Conservation (phyloP, 2,329 filamentous ascomycete genomes). For the Septoria linicola region DNA sequence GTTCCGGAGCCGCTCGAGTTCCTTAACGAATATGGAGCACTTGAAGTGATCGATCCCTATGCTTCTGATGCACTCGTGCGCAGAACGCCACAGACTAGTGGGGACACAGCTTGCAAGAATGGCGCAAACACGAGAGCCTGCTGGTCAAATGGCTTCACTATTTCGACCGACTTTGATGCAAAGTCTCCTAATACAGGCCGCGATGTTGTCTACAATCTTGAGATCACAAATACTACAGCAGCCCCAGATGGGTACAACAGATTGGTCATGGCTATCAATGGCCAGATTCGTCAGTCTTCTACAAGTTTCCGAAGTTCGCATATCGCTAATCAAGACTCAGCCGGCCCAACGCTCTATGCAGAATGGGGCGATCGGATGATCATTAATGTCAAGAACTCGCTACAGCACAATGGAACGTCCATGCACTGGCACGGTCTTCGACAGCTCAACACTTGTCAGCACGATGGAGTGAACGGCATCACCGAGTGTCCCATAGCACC, state of each 20-base stretch:
- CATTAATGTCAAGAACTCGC: constrained; percentile 51
- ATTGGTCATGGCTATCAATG: constrained; percentile 56
- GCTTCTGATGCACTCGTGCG: constrained; percentile 3
- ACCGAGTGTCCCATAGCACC: constrained; percentile 53
- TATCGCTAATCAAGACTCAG: constrained; percentile 1
- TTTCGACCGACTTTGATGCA: constrained; percentile 48
- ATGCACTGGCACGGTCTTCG: constrained; percentile 64
- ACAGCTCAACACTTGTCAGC: constrained; percentile 55
- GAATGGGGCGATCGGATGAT: constrained; percentile 49
- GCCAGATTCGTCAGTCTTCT: constrained; percentile 50
- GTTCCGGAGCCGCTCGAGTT: constrained; percentile 12
- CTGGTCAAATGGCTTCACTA: constrained; percentile 46
- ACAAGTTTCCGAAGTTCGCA: too few species aligned
- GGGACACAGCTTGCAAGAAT: constrained; percentile 40
- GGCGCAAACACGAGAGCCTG: constrained; percentile 43
- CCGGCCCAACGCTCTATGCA: constrained; percentile 61
- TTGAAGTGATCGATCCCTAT: constrained; percentile 11
- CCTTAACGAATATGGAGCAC: constrained; percentile 10
- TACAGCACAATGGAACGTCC: constrained; percentile 56
- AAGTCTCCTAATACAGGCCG: constrained; percentile 44
- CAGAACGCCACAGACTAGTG: constrained; percentile 8
- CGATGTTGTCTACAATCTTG: constrained; percentile 38
- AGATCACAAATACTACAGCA: constrained; percentile 38
- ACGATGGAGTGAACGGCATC: constrained; percentile 52
- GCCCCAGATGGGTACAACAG: constrained; percentile 39